These are phyloP conservation scores for Pseudogymnoascus destructans DNA, from an alignment of 2,329 filamentous ascomycete genomes.

Conservation along the genomic window DNA sequence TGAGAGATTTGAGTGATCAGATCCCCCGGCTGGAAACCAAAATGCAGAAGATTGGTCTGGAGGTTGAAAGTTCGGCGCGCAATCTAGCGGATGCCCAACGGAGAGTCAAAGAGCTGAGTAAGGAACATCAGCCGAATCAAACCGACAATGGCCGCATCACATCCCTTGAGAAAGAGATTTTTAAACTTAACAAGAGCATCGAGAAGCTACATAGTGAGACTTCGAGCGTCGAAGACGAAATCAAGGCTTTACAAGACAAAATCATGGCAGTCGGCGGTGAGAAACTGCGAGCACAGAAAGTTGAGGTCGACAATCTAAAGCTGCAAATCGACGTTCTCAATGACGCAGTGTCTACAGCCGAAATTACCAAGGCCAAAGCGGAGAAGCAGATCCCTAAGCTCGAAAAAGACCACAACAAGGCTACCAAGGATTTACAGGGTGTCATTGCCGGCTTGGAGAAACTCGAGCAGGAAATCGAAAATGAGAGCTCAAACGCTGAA, in stretches of 20 bases:
- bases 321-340: constrained; percentile 69
- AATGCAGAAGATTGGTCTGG: constrained; percentile 80
- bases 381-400: constrained; percentile 86
- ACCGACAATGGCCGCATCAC: constrained; percentile 63
- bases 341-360: constrained; percentile 73
- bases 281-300: constrained; percentile 76
- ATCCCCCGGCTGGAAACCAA: constrained; percentile 78
- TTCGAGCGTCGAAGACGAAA: constrained; percentile 82
- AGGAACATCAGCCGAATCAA: constrained; percentile 69
- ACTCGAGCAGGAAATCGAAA: constrained; percentile 64
- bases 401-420: constrained; percentile 67
- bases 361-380: constrained; percentile 81
- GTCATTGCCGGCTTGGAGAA: constrained; percentile 61
- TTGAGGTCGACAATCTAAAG: constrained; percentile 80
- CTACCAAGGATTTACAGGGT: constrained; percentile 63
- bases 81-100: constrained; percentile 76
- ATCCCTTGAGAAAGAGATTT: constrained; percentile 64
- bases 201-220: constrained; percentile 71
- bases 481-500: constrained; percentile 63
- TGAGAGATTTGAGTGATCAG: constrained; percentile 61
- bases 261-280: constrained; percentile 98
- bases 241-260: constrained; percentile 83
- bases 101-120: constrained; percentile 70
- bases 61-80: constrained; percentile 73
- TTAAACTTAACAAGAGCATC: constrained; percentile 62